A percentile compares a stretch with the other conserved stretches of the same genome.
Conservation (phyloP, 2,329 filamentous ascomycete species). For the Geosmithia putterillii region DNA sequence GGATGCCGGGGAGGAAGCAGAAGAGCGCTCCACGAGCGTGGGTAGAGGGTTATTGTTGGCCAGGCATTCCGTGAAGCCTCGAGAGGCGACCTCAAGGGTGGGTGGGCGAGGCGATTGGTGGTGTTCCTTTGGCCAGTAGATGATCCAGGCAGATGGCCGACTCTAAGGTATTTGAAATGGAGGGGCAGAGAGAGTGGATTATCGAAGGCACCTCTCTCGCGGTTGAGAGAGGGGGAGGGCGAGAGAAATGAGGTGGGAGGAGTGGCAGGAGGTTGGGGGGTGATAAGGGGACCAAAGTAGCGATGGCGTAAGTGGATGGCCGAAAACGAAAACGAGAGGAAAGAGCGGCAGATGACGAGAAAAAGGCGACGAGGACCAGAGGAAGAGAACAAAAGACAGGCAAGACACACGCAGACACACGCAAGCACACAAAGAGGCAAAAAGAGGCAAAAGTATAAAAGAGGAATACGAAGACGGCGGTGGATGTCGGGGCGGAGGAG, state of each 20-base stretch:
- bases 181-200: not conserved
- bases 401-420: not conserved
- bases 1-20: not conserved
- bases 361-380: not conserved
- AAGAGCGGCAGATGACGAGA: not conserved
- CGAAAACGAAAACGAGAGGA: not conserved
- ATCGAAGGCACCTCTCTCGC: not conserved
- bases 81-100: not conserved
- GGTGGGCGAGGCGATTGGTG: not conserved
- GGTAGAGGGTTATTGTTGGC: slow-evolving; percentile 1
- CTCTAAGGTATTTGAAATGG: too few species aligned
- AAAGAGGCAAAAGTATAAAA: not conserved
- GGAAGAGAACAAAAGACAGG: not conserved
- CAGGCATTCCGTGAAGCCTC: not conserved
- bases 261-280: not conserved
- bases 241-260: not conserved
- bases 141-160: too few species aligned
- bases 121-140: too few species aligned
- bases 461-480: not conserved
- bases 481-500: too few species aligned
- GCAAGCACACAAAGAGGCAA: not conserved
- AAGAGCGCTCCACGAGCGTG: slow-evolving; percentile 1
- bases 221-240: not conserved
- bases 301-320: not conserved
- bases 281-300: not conserved